phyloP scores from a whole-genome alignment of 495 filamentous ascomycete species.

The Annulohypoxylon nitens region DNA sequence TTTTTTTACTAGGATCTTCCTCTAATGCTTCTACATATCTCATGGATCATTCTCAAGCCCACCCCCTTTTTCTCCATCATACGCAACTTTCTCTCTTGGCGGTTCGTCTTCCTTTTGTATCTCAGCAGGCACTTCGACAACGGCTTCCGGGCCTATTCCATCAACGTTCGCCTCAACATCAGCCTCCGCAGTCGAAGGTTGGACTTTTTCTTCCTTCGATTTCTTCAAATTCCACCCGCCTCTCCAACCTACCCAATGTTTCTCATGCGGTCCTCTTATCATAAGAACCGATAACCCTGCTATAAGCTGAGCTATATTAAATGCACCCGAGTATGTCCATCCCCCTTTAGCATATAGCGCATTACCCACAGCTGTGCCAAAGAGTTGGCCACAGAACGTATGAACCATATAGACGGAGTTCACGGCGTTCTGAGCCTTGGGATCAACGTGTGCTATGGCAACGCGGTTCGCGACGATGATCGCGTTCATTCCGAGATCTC shows the following conservation, averaged over 20 bases:
- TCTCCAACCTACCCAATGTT: slow-evolving; percentile 74
- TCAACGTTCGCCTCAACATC: slow-evolving; percentile 30
- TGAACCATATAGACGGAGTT: slow-evolving; percentile 82
- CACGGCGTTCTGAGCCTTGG: slow-evolving; percentile 75
- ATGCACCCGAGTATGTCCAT: slow-evolving; percentile 72
- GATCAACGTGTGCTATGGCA: slow-evolving; percentile 74
- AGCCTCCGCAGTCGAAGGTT: slow-evolving; percentile 5
- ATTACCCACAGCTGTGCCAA: slow-evolving; percentile 78
- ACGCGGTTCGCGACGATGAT: slow-evolving; percentile 75
- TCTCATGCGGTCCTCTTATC: slow-evolving; percentile 71
- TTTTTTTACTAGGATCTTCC: not conserved
- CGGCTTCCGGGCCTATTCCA: slow-evolving; percentile 5
- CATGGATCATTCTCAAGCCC: not conserved
- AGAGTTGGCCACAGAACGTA: slow-evolving; percentile 77
- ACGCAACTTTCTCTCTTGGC: slow-evolving; percentile 4
- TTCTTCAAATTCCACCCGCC: slow-evolving; percentile 65
- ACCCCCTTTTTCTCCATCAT: not conserved
- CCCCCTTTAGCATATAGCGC: slow-evolving; percentile 73
- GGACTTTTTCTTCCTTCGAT: slow-evolving; percentile 47
- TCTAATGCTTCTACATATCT: too few relatives aligned
- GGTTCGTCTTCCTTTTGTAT: slow-evolving; percentile 31
- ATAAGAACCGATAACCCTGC: slow-evolving; percentile 64
- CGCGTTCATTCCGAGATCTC: slow-evolving; percentile 77
- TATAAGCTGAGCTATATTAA: slow-evolving; percentile 71
- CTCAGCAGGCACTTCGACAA: slow-evolving; percentile 16